phyloP scores from a whole-genome alignment of 352 stramenopile species.

The Aphanomyces stellatus region DNA sequence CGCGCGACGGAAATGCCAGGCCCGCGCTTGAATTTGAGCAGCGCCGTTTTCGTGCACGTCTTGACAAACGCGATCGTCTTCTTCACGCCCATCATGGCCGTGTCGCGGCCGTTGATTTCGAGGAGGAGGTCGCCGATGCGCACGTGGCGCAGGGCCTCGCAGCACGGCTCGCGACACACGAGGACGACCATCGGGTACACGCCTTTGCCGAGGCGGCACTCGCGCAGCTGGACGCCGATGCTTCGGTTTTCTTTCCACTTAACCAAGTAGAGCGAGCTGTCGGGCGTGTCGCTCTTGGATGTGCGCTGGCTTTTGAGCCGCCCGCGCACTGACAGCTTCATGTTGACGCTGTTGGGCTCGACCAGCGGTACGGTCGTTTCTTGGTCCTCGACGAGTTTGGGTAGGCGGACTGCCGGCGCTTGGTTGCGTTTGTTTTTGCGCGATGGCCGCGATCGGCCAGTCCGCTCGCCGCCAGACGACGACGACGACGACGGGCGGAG shows the following conservation, averaged over 20 bases:
- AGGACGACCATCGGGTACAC: slow-evolving; percentile 74
- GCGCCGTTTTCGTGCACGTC: slow-evolving; percentile 76
- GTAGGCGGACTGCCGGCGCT: slow-evolving; percentile 48
- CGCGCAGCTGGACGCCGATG: slow-evolving; percentile 74
- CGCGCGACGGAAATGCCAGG: slow-evolving; percentile 61
- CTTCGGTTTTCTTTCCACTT: slow-evolving; percentile 86
- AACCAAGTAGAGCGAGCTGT: slow-evolving; percentile 75
- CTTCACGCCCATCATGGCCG: slow-evolving; percentile 82
- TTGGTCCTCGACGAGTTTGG: slow-evolving; percentile 43
- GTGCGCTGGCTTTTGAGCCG: slow-evolving; percentile 55
- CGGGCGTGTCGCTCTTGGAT: slow-evolving; percentile 68
- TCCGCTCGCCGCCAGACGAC: slow-evolving; percentile 32
- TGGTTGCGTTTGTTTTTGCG: slow-evolving; percentile 72
- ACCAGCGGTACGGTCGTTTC: slow-evolving; percentile 68
- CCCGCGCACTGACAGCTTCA: slow-evolving; percentile 71
- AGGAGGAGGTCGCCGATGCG: slow-evolving; percentile 78
- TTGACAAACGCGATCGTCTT: slow-evolving; percentile 84
- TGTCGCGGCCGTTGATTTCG: slow-evolving; percentile 85
- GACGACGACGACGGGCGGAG: slow-evolving; percentile 25
- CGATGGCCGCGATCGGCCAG: slow-evolving; percentile 61
- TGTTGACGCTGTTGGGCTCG: slow-evolving; percentile 76
- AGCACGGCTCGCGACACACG: slow-evolving; percentile 78
- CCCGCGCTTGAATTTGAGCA: slow-evolving; percentile 77
- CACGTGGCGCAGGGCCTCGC: slow-evolving; percentile 72
- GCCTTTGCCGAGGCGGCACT: slow-evolving; percentile 66